Evolutionary conservation across 805 yeast genomes (phyloP).

Genomic region (Zygosaccharomyces kombuchaensis): DNA sequence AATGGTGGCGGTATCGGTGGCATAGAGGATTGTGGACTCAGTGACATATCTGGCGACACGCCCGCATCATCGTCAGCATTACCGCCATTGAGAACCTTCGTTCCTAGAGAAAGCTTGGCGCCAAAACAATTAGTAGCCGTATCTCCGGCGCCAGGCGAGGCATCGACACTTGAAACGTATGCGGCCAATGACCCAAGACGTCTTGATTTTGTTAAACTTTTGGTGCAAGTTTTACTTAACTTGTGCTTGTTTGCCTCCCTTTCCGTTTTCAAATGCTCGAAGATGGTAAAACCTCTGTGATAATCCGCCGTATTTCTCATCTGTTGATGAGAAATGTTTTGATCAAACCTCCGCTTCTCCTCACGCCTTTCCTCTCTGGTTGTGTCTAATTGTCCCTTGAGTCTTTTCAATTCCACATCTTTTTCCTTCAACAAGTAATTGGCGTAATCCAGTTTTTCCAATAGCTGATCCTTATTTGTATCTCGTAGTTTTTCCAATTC

Average conservation of each 20-base stretch:
- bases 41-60: not conserved
- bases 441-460: conserved; percentile 59
- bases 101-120: not conserved
- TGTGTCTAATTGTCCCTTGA: conserved; percentile 56
- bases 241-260: conserved; percentile 3
- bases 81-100: not conserved
- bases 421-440: conserved; percentile 54
- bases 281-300: conserved; percentile 17
- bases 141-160: not conserved
- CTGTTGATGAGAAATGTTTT: conserved; percentile 18
- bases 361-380: conserved; percentile 45
- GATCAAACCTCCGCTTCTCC: conserved; percentile 22
- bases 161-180: not conserved
- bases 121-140: not conserved
- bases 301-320: conserved; percentile 2
- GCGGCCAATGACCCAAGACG: conserved; percentile 24
- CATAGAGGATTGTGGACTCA: not conserved
- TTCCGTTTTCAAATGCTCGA: conserved; percentile 15
- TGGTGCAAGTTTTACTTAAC: conserved; percentile 5
- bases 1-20: conserved; percentile 12
- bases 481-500: conserved; percentile 66
- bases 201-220: conserved; percentile 21
- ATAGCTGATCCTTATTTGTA: conserved; percentile 50
- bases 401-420: conserved; percentile 53
- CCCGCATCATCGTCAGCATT: not conserved